These are phyloP conservation scores for Papiliotrema laurentii DNA, from an alignment of 1,284 basidiomycete genomes.

Conservation along the genomic window DNA sequence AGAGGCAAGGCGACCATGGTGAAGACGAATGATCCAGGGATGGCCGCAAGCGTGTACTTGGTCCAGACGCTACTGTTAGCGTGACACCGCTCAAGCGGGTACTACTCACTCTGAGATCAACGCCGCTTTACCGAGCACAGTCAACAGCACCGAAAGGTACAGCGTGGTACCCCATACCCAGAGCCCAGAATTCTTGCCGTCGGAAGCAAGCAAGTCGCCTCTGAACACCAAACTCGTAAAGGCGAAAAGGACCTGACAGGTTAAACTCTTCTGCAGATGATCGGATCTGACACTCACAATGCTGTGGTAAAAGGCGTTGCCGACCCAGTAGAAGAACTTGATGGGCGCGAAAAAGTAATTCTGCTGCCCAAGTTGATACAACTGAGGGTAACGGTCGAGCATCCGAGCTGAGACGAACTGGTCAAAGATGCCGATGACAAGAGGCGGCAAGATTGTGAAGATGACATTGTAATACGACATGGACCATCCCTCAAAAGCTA, in stretches of 20 bases:
- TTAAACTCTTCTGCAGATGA: background rate
- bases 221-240: constrained; percentile 89
- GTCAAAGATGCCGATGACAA: constrained; percentile 96
- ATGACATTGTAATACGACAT: constrained; percentile 89
- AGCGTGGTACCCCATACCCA: constrained; percentile 99
- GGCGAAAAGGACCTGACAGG: constrained; percentile 69
- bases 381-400: constrained; percentile 93
- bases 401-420: constrained; percentile 97
- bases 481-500: constrained; percentile 98
- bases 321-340: constrained; percentile 93
- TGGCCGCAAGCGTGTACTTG: constrained; percentile 94
- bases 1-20: constrained; percentile 90
- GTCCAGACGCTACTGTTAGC: constrained; percentile 78
- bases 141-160: constrained; percentile 87
- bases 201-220: constrained; percentile 75
- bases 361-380: constrained; percentile 86
- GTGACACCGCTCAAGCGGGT: constrained; percentile 11
- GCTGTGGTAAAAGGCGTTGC: constrained; percentile 90
- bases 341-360: constrained; percentile 89
- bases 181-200: constrained; percentile 80
- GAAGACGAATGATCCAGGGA: constrained; percentile 93
- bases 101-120: constrained; percentile 85
- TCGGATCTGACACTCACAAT: constrained; percentile 57
- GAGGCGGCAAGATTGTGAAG: constrained; percentile 90
- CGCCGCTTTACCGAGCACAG: constrained; percentile 95